Base-by-base conservation (phyloP, 2,329 filamentous ascomycete genomes). In the Lasiodiplodia sp. region DNA sequence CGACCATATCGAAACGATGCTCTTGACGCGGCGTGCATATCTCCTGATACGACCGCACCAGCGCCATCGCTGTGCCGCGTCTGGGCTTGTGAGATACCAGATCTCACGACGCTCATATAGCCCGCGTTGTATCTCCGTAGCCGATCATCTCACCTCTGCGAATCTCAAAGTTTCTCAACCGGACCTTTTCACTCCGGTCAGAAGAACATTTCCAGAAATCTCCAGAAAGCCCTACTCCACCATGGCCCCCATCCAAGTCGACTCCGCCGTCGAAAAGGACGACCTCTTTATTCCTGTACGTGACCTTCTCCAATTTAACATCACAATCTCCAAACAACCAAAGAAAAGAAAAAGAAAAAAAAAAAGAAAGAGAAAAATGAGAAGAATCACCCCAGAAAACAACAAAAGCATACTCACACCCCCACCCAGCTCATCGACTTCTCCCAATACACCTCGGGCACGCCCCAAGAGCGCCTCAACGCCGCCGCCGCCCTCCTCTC, bases 401-500 rank as follows among this genome's bases (percentile, higher is more conserved):
- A 18, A 1, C 10, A 38, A 1, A 57, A 21, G 3, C 23, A 44
- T 18, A 6, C 28, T 25, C 8, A 31, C 25, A 63, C 31, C 11
- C 8, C 11, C 8, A 34, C 8, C 7, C 69, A 94, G 91, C 86
- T 94, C 73, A 92, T 94, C 76, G 89, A 96, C 84, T 94, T 96
- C 78, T 88, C 87, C 14, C 84, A 84, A 53, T 96, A 94, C 79
- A 87, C 92, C 62, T 80, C 85, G 68, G 91, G 91, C 40, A 84
- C 86, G 10, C 31, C 34, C 23, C 82, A 86, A 0, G 74, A 84
- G 11, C 91, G 90, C 73, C 82, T 85, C 63, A 81, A 86, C 53
- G 89, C 92, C 1, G 94, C 93, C 25, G 80, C 88, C 66, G 88
- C 91, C 51, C 89, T 97, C 72, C 88, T 95, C 14, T 77, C 88